A percentile compares a stretch with the other conserved stretches of the same genome.
Evolutionary conservation across 2,329 filamentous ascomycete genomes (phyloP).

Genomic region (Colletotrichum chlorophyti): DNA sequence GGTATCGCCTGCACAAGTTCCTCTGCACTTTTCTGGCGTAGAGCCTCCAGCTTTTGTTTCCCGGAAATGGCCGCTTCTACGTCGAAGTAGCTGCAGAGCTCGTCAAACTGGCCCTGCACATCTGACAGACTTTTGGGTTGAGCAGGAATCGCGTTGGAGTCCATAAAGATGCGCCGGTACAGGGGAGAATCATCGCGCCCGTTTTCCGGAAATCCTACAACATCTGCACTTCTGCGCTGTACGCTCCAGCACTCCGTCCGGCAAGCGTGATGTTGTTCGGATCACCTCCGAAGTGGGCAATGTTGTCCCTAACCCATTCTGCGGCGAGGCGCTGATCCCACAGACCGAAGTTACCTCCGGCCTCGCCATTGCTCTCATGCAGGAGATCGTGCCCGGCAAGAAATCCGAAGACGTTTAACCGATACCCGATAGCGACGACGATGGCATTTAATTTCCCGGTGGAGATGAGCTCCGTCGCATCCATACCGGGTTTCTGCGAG

Average conservation of each 20-base stretch:
- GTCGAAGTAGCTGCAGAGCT: conserved; percentile 44
- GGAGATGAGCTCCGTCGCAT: conserved; percentile 50
- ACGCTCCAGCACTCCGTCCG: conserved; percentile 52
- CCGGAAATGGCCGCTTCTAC: conserved; percentile 34
- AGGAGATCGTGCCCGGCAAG: conserved; percentile 47
- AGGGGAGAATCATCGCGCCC: conserved; percentile 21
- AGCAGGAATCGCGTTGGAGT: conserved; percentile 52
- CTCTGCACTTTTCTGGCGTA: conserved; percentile 39
- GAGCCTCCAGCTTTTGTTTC: conserved; percentile 37
- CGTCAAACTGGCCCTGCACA: conserved; percentile 48
- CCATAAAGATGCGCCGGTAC: conserved; percentile 48
- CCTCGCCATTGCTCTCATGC: conserved; percentile 29
- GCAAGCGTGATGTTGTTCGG: conserved; percentile 46
- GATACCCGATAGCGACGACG: conserved; percentile 53
- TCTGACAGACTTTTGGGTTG: conserved; percentile 47
- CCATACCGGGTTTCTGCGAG: conserved; percentile 47
- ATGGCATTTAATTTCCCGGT: conserved; percentile 44
- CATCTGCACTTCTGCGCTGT: conserved; percentile 49
- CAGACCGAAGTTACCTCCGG: conserved; percentile 46
- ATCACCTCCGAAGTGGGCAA: conserved; percentile 54
- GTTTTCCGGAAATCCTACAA: conserved; percentile 41
- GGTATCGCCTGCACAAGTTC: conserved; percentile 43
- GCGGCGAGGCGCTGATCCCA: conserved; percentile 57
- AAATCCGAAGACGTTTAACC: conserved; percentile 56
- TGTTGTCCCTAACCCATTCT: conserved; percentile 56